Percentiles rank a stretch among this genome's conserved stretches.
Evolutionary conservation across 352 stramenopile genomes (phyloP).

Genomic region (Phytopythium aichiense): DNA sequence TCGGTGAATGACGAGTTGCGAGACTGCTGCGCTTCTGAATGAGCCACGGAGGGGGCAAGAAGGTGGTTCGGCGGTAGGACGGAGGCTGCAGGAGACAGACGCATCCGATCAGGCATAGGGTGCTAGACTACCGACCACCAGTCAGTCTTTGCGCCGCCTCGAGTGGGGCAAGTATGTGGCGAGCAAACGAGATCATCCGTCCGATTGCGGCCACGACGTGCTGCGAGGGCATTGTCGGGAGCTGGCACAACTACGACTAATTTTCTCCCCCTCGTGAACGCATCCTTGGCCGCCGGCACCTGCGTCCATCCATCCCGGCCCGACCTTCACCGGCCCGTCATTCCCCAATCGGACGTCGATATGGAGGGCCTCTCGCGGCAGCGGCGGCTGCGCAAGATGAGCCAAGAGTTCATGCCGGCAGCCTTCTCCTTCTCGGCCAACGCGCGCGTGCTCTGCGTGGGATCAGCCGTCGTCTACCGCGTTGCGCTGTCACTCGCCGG

Average conservation of each 20-base stretch:
- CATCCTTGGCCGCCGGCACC: background rate
- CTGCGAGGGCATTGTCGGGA: no score
- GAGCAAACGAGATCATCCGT: background rate
- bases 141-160: background rate
- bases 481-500: slow-evolving; percentile 36
- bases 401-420: slow-evolving; percentile 44
- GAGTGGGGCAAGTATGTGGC: background rate
- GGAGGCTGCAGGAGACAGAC: background rate
- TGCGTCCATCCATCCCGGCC: background rate
- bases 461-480: slow-evolving; percentile 49
- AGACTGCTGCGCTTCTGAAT: background rate
- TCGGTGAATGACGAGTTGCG: no score
- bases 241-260: background rate
- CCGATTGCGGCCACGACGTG: background rate
- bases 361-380: slow-evolving; percentile 11
- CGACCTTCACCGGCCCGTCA: no score
- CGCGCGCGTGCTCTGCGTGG: slow-evolving; percentile 49
- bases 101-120: background rate
- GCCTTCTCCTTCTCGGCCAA: slow-evolving; percentile 42
- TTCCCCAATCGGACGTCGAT: background rate
- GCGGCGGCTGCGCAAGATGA: slow-evolving; percentile 57
- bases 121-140: background rate
- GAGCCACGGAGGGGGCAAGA: no score
- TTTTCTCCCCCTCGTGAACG: background rate
- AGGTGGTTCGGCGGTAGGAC: no score